phyloP scores from a whole-genome alignment of 2,329 filamentous ascomycete genomes.

The Colletotrichum tanaceti region DNA sequence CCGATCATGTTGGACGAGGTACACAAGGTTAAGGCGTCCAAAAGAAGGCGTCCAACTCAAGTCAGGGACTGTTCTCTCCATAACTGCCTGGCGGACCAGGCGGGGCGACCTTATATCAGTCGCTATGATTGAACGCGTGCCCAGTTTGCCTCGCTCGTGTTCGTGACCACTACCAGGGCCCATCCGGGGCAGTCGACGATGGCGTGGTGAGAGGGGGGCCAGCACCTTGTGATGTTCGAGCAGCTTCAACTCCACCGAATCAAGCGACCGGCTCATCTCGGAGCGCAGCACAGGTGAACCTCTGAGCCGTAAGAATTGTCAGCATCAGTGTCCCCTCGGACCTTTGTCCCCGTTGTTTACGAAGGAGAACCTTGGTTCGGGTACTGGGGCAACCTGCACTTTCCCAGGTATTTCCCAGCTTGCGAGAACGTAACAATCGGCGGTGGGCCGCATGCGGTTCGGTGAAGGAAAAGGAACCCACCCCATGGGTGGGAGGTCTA shows the following conservation, averaged over 20 bases:
- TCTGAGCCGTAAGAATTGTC: background rate
- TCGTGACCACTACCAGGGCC: background rate
- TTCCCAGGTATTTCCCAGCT: background rate
- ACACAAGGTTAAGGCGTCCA: constrained; percentile 26
- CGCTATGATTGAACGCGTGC: background rate
- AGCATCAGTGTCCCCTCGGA: background rate
- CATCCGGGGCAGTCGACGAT: too few relatives aligned
- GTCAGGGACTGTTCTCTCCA: background rate
- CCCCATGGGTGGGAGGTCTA: too few relatives aligned
- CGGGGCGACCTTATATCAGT: constrained; percentile 23
- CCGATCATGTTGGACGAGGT: constrained; percentile 22
- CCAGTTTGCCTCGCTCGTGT: background rate
- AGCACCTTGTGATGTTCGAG: background rate
- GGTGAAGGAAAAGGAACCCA: too few relatives aligned
- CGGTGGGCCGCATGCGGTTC: background rate
- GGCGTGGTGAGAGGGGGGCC: background rate
- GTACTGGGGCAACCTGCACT: background rate
- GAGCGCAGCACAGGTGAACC: too few relatives aligned
- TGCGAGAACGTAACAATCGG: background rate
- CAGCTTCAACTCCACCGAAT: background rate
- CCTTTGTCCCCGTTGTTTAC: too few relatives aligned
- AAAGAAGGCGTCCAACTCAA: constrained; percentile 10
- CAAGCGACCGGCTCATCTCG: too few relatives aligned
- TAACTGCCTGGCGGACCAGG: constrained; percentile 21
- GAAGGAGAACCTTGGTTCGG: too few relatives aligned